Conservation (phyloP, 768 basidiomycete genomes). For the Russula abietina region DNA sequence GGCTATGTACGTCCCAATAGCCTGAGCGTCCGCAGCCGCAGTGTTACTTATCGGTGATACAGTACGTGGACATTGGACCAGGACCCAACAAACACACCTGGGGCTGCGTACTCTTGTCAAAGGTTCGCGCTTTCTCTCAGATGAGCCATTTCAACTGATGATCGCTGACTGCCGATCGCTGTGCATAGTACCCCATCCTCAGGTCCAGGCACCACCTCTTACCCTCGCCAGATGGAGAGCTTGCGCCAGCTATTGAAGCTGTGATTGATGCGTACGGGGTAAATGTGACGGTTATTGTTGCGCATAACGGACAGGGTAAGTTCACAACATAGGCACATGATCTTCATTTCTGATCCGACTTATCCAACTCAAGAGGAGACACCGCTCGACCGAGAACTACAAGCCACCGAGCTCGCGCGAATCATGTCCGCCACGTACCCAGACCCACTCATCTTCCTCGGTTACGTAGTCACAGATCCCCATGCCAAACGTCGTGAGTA, state of each 20-base stretch:
- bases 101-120: constrained; percentile 78
- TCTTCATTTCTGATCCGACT: neutral
- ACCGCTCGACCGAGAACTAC: constrained; percentile 79
- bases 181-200: constrained; percentile 73
- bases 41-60: constrained; percentile 5
- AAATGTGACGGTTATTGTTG: constrained; percentile 73
- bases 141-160: neutral
- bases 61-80: constrained; percentile 87
- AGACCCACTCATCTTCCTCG: constrained; percentile 70
- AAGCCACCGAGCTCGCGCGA: constrained; percentile 71
- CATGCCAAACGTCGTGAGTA: constrained; percentile 54
- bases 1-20: constrained; percentile 56
- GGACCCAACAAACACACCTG: constrained; percentile 86
- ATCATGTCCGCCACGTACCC: constrained; percentile 70
- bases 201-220: constrained; percentile 80
- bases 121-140: constrained; percentile 38
- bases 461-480: constrained; percentile 73
- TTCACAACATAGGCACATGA: neutral
- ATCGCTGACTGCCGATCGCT: neutral
- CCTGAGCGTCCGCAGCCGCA: neutral
- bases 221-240: constrained; percentile 79
- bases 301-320: constrained; percentile 86
- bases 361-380: constrained; percentile 61
- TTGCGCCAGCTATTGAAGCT: constrained; percentile 87
- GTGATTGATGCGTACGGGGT: constrained; percentile 74